Evolutionary conservation across 345 rosid genomes (phyloP), one percentile per base, ranked within the genome.

Genomic region (Triadica sebifera): DNA sequence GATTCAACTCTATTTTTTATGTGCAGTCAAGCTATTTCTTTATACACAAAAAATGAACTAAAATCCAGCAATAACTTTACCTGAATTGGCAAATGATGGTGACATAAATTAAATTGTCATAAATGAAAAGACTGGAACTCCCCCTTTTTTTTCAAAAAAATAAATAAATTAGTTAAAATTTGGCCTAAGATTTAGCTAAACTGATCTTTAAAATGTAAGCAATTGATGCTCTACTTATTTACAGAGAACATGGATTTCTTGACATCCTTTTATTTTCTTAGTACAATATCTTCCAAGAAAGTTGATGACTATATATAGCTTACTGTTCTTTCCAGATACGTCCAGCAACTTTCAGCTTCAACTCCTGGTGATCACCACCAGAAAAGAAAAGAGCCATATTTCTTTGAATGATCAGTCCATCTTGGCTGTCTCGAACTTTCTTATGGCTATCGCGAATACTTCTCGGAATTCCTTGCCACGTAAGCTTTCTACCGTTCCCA

Each of bases 401-500:
- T 77, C 88, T 83, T 71, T 77, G 88, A 59, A 87, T 83, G 39
- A 87, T 83, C 9, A 87, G 77, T 4, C 90, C 90, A 46, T 87
- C 90, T 58, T 80, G 90, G 71, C 87, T 85, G 43, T 87, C 90
- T 43, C 88, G 71, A 57, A 87, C 90, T 76, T 82, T 84, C 80
- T 74, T 81, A 72, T 85, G 90, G 75, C 86, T 81, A 67, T 87
- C 90, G 0, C 88, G 83, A 20, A 87, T 85, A 72, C 86, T 87
- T 75, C 90, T 77, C 0, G 90, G 90, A 43, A 84, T 78, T 12
- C 90, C 90, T 69, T 87, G 86, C 90, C 90, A 87, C 13, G 53
- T 74, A 13, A 87, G 84, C 79, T 79, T 87, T 66, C 90, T 73
- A 24, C 87, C 86, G 65, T 77, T 82, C 34, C 87, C 87, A 2